These are phyloP conservation scores for Eucalyptus regnans DNA, from an alignment of 345 rosid genomes.

Conservation along the genomic window DNA sequence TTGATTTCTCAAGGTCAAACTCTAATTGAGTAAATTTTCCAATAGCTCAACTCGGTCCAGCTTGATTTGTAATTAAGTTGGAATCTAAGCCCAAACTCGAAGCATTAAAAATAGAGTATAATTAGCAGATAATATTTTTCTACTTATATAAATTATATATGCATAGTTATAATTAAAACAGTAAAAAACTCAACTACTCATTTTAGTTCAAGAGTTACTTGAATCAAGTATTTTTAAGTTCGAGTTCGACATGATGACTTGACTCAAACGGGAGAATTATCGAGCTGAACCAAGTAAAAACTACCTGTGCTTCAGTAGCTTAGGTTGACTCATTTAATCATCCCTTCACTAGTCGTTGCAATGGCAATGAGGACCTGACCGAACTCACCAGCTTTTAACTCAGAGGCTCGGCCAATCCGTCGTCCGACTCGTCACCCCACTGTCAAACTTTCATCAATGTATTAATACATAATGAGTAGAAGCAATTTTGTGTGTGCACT, in stretches of 20 bases:
- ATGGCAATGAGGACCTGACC: not conserved
- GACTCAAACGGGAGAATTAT: not conserved
- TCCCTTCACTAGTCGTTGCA: not conserved
- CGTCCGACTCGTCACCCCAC: not conserved
- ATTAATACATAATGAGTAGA: not conserved
- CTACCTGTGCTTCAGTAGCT: not conserved
- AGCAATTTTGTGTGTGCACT: not conserved
- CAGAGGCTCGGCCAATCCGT: not conserved
- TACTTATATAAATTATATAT: not conserved
- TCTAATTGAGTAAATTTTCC: not conserved
- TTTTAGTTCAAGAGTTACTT: not conserved
- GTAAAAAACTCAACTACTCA: not conserved
- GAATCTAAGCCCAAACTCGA: not conserved
- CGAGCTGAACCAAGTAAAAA: not conserved
- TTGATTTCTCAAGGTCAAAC: not conserved
- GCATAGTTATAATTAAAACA: not conserved
- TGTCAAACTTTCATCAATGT: not conserved
- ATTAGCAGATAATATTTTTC: not conserved
- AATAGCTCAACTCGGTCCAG: not conserved
- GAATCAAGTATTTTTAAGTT: not conserved
- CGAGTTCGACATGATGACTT: not conserved
- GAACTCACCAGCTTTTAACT: not conserved
- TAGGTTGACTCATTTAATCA: not conserved
- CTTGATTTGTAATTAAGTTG: not conserved
- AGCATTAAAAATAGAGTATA: not conserved